Conservation (phyloP, 2,329 filamentous ascomycete genomes). For the Hansfordia pulvinata region DNA sequence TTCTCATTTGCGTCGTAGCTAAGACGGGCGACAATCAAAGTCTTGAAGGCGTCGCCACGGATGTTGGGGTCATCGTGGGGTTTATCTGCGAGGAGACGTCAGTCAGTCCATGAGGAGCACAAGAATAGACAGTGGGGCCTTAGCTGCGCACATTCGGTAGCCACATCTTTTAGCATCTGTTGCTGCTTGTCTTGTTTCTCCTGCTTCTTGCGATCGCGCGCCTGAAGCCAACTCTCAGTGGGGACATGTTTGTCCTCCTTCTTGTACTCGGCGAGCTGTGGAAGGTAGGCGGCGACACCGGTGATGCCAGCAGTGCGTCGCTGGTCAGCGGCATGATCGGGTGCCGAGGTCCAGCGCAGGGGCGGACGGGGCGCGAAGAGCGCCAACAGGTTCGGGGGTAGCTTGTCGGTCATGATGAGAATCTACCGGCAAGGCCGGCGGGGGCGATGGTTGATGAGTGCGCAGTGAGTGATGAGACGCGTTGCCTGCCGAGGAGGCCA, state of each 20-base stretch:
- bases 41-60: slow-evolving; percentile 88
- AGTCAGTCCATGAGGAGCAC: no score
- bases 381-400: slow-evolving; percentile 81
- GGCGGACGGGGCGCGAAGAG: slow-evolving; percentile 92
- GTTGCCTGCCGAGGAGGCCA: not conserved
- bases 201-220: slow-evolving; percentile 66
- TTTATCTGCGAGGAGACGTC: slow-evolving; percentile 43
- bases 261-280: slow-evolving; percentile 63
- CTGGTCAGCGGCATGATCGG: slow-evolving; percentile 72
- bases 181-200: slow-evolving; percentile 66
- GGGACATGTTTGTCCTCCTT: slow-evolving; percentile 63
- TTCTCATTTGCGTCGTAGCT: slow-evolving; percentile 82
- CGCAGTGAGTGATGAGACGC: not conserved
- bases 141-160: no score
- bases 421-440: not conserved
- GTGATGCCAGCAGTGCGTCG: slow-evolving; percentile 60
- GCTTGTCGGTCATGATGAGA: slow-evolving; percentile 78
- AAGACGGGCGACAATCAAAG: slow-evolving; percentile 79
- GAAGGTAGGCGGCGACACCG: slow-evolving; percentile 63
- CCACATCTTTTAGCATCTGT: no score
- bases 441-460: slow-evolving; percentile 1
- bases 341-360: slow-evolving; percentile 74
- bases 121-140: no score
- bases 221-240: slow-evolving; percentile 88
- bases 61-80: slow-evolving; percentile 78